Conservation (phyloP, 2,329 filamentous ascomycete species). For the Colletotrichum sp. region DNA sequence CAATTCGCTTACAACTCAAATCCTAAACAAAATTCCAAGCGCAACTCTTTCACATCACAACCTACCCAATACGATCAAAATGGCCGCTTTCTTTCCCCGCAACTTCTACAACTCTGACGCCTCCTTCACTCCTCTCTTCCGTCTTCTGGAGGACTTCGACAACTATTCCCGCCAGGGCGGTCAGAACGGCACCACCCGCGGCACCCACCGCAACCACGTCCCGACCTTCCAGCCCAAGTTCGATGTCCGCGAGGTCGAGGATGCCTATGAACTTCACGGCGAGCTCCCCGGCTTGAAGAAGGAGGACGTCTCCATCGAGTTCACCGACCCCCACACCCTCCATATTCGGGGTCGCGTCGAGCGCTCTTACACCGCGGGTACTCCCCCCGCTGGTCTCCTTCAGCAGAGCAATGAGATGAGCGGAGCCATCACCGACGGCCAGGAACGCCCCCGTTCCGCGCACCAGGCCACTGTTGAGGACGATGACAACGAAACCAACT, state of each 20-base stretch:
- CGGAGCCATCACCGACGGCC: conserved; percentile 46
- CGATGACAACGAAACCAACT: conserved; percentile 40
- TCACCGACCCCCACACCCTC: conserved; percentile 77
- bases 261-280: conserved; percentile 77
- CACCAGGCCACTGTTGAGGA: conserved; percentile 73
- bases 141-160: conserved; percentile 69
- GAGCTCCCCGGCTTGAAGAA: conserved; percentile 80
- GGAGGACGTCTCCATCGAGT: conserved; percentile 78
- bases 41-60: not conserved
- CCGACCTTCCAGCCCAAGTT: conserved; percentile 77
- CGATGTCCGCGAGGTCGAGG: conserved; percentile 74
- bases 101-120: conserved; percentile 52
- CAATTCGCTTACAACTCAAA: not conserved
- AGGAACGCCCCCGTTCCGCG: conserved; percentile 28
- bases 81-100: conserved; percentile 63
- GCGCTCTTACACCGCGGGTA: conserved; percentile 63
- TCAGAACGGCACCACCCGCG: conserved; percentile 22
- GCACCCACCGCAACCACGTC: conserved; percentile 32
- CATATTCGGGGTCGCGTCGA: conserved; percentile 74
- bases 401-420: conserved; percentile 41
- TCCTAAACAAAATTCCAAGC: conserved; percentile 48
- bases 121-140: conserved; percentile 67
- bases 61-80: conserved; percentile 41
- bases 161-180: conserved; percentile 51
- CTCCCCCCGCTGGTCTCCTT: conserved; percentile 53